Evolutionary conservation across 2,329 filamentous ascomycete species (phyloP).

Genomic region (Chaetomium strumarium): DNA sequence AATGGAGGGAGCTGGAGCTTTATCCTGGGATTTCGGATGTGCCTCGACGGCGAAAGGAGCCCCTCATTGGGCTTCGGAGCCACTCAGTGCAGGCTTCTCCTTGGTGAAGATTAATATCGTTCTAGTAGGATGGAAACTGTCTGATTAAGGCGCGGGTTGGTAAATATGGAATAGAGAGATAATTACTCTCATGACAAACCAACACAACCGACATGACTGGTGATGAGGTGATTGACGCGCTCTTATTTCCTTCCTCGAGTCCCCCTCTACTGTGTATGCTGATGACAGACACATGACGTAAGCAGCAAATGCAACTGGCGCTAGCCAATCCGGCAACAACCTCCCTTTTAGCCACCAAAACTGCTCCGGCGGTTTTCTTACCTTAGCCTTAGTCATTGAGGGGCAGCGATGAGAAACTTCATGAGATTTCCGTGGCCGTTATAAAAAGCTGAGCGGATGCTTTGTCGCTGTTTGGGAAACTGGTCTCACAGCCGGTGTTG

Average conservation of each 20-base stretch:
- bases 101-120: neutral
- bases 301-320: constrained; percentile 5
- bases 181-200: constrained; percentile 5
- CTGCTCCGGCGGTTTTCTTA: constrained; percentile 1
- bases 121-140: neutral
- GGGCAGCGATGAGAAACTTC: constrained; percentile 13
- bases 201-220: neutral
- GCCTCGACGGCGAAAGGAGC: neutral
- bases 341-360: constrained; percentile 2
- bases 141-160: neutral
- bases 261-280: neutral
- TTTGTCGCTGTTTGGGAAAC: constrained; percentile 5
- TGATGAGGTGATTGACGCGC: too few relatives aligned
- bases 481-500: neutral
- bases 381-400: constrained; percentile 12
- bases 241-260: too few relatives aligned
- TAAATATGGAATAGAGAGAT: neutral
- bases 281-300: constrained; percentile 19
- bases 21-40: neutral
- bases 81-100: neutral
- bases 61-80: neutral
- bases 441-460: constrained; percentile 1
- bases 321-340: constrained; percentile 9
- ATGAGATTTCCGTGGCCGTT: constrained; percentile 18
- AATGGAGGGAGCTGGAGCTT: too few relatives aligned